Percentiles rank a stretch among this genome's conserved stretches.
These are phyloP conservation scores for Podaxis rugospora DNA, from an alignment of 768 basidiomycete species.

Conservation along the genomic window DNA sequence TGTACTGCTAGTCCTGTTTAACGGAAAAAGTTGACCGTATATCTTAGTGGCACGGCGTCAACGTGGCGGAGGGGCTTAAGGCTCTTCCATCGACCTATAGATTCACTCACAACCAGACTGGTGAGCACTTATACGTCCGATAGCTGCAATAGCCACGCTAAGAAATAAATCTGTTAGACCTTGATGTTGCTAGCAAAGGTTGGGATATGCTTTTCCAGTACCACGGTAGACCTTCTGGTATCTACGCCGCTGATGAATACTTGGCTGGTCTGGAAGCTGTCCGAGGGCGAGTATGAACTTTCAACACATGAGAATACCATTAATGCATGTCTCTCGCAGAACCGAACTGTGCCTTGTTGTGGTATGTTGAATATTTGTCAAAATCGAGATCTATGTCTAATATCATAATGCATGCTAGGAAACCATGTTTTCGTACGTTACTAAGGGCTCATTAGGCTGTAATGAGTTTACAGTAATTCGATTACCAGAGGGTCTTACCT, in stretches of 20 bases:
- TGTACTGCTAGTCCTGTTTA: not conserved
- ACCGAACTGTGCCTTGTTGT: constrained; percentile 54
- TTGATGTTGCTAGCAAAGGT: constrained; percentile 43
- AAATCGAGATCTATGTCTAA: not conserved
- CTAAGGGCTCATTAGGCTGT: not conserved
- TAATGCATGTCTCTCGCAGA: constrained; percentile 18
- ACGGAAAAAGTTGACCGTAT: constrained; percentile 3
- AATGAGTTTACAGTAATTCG: not conserved
- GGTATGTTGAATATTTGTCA: constrained; percentile 23
- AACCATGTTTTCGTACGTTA: constrained; percentile 54
- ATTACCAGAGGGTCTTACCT: constrained; percentile 43
- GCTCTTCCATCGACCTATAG: constrained; percentile 49
- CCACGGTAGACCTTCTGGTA: constrained; percentile 52
- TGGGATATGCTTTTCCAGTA: constrained; percentile 58
- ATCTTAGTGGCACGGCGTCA: constrained; percentile 51
- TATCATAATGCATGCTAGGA: constrained; percentile 28
- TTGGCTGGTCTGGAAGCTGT: constrained; percentile 51
- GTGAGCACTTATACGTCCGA: constrained; percentile 19
- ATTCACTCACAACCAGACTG: constrained; percentile 54
- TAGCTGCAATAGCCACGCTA: not conserved
- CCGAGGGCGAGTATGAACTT: constrained; percentile 34
- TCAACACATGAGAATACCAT: not conserved
- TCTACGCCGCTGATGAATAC: constrained; percentile 54
- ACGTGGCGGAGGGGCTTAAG: constrained; percentile 55
- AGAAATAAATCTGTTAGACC: constrained; percentile 26